Percentiles rank a stretch among this genome's conserved stretches.
These are phyloP conservation scores for Moesziomyces parantarcticus DNA, from an alignment of 1,284 basidiomycete genomes.

Conservation along the genomic window DNA sequence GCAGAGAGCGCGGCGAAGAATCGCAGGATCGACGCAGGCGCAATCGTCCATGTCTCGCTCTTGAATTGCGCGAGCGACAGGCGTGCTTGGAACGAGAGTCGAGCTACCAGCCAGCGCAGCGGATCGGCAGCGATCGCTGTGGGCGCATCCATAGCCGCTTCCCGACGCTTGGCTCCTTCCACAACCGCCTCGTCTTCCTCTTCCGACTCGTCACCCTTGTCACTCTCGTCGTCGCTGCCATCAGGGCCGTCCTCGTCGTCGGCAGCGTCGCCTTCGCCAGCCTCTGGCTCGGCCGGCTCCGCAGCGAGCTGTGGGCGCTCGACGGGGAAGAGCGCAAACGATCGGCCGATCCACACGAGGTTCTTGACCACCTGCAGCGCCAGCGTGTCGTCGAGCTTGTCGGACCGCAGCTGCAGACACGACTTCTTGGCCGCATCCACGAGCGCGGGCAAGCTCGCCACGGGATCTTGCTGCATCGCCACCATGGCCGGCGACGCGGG, in stretches of 20 bases:
- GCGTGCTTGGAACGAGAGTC: slow-evolving; percentile 85
- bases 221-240: slow-evolving; percentile 29
- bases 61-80: slow-evolving; percentile 65
- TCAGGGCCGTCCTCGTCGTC: slow-evolving; percentile 54
- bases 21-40: slow-evolving; percentile 82
- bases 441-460: slow-evolving; percentile 73
- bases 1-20: slow-evolving; percentile 52
- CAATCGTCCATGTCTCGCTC: slow-evolving; percentile 77
- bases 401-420: slow-evolving; percentile 83
- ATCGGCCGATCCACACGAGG: slow-evolving; percentile 86
- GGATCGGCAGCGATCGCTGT: slow-evolving; percentile 71
- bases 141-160: slow-evolving; percentile 31
- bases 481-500: slow-evolving; percentile 25
- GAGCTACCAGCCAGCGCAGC: slow-evolving; percentile 91
- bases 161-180: slow-evolving; percentile 52
- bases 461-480: slow-evolving; percentile 67
- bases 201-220: background rate
- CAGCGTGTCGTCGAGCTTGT: slow-evolving; percentile 80
- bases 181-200: slow-evolving; percentile 32
- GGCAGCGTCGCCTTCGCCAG: slow-evolving; percentile 16
- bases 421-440: slow-evolving; percentile 80
- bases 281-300: slow-evolving; percentile 11
- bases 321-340: slow-evolving; percentile 51
- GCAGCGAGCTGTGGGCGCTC: slow-evolving; percentile 11
- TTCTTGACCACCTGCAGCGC: slow-evolving; percentile 92